Evolutionary conservation across 140 eudicot species (phyloP), one percentile per base, ranked within the genome.

Genomic region (Erigeron philadelphicus): DNA sequence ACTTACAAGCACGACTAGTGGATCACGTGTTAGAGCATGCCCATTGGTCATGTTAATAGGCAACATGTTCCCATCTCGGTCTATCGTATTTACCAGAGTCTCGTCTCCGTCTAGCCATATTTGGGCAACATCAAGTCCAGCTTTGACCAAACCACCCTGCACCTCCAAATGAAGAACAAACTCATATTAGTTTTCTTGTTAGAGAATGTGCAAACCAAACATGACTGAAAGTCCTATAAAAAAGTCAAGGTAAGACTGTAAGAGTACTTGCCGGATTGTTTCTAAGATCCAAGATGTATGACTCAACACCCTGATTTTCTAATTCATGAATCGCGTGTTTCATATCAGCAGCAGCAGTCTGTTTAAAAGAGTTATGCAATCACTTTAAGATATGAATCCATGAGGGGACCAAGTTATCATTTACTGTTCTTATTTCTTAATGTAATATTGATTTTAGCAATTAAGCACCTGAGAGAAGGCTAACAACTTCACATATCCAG

Each of bases 291-390:
- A 93, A 77, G 49, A 93, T 93, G 77, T 86, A 93, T 7, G 98
- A 88, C 23, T 89, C 87, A 9, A 93, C 98, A 44, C 95, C 98
- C 82, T 86, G 90, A 65, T 86, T 81, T 78, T 93, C 96, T 84
- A 89, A 77, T 63, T 86, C 88, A 38, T 75, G 40, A 64, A 93
- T 83, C 1, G 91, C 87, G 47, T 80, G 89, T 75, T 93, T 90
- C 96, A 93, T 93, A 62, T 93, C 98, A 63, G 79, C 66, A 53
- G 98, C 98, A 72, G 98, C 98, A 43, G 93, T 84, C 98, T 93
- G 88, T 74, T 71, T 56, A 81, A n/a, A 67, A 38, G 47, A 67
- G 48, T 66, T 19, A 49, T 35, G 13, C 44, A 23, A 15, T 62
- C 38, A 31, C 38, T 31, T 31, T 31, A 31, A 31, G 38, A 31